phyloP scores from a whole-genome alignment of 306 rosid genomes.

The Dryas octopetala region DNA sequence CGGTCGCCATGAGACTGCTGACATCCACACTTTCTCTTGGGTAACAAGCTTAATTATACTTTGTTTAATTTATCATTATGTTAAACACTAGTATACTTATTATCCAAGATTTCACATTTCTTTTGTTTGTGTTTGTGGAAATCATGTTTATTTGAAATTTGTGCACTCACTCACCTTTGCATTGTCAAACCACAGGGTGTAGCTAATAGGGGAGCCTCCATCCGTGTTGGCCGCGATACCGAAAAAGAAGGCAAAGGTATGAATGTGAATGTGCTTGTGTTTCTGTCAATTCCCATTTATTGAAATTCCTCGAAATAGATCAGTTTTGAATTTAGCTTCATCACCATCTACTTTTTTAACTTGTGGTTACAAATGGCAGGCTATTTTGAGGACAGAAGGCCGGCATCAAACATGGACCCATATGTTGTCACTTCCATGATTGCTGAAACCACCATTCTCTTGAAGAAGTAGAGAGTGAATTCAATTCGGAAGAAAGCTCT shows the following conservation, averaged over 20 bases:
- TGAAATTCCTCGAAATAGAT: no score
- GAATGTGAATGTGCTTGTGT: no score
- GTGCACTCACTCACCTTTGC: neutral
- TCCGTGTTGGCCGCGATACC: slow-evolving; percentile 58
- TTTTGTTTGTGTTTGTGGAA: neutral
- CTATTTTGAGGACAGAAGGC: slow-evolving; percentile 59
- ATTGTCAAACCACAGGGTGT: slow-evolving; percentile 42
- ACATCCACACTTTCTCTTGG: slow-evolving; percentile 53
- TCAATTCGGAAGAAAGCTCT: neutral
- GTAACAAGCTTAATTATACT: slow-evolving; percentile 1
- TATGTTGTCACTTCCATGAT: slow-evolving; percentile 51
- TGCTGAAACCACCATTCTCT: slow-evolving; percentile 51
- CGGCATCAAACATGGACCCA: slow-evolving; percentile 63
- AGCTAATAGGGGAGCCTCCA: slow-evolving; percentile 56
- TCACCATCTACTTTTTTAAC: neutral
- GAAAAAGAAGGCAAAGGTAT: slow-evolving; percentile 57
- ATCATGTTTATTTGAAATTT: neutral
- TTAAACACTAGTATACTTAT: neutral
- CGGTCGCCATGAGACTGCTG: slow-evolving; percentile 64
- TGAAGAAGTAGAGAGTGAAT: slow-evolving; percentile 25
- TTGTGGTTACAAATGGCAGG: slow-evolving; percentile 23
- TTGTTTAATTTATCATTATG: no score
- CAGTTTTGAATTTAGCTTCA: no score
- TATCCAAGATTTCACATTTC: neutral
- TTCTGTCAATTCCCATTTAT: no score